Evolutionary conservation across 768 basidiomycete species (phyloP), one percentile per base, ranked within the genome.

Genomic region (Agaricus sinodeliciosus): DNA sequence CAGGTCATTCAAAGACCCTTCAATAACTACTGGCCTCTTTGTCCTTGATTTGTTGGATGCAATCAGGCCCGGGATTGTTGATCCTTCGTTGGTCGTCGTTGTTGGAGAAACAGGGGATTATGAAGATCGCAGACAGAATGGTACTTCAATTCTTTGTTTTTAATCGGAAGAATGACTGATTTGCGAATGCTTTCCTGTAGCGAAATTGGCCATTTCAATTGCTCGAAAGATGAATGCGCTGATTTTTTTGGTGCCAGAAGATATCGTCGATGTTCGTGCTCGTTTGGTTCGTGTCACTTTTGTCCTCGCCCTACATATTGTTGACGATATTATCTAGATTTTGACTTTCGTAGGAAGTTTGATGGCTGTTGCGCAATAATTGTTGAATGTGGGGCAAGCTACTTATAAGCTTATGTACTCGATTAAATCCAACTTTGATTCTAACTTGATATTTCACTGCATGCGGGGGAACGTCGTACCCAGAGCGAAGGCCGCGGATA

Each of bases 181-280:
- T n/a, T 35, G 26, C 22, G 3, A 47, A 3, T 18, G 15, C 31
- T 28, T 15, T 9, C 7, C 15, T 27, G 7, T 19, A 96, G 94
- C 94, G 13, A 97, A 97, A 80, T 70, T 97, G 58, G 95, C 93
- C 7, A 97, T 98, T 60, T 97, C 95, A 2, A 97, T 98, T 60
- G 94, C 95, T n/a, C 79, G 95, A 63, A 98, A 98, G 79, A 86
- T 94, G 85, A 90, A 92, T 49, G 90, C 91, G 4, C 69, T 96
- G 60, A 97, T 97, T 62, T 97, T 97, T 79, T 72, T 98, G 54
- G 95, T 97, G 0, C 94, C 95, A 0, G 95, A 98, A 64, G 94
- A 94, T 69, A 94, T 97, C 60, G 93, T 98, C 34, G 94, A 97
- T 66, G 80, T 97, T 55, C 84, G 95, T 40, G 83, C 93, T 28